These are phyloP conservation scores for Primulina huaijiensis DNA, from an alignment of 257 asterid genomes.

Conservation along the genomic window DNA sequence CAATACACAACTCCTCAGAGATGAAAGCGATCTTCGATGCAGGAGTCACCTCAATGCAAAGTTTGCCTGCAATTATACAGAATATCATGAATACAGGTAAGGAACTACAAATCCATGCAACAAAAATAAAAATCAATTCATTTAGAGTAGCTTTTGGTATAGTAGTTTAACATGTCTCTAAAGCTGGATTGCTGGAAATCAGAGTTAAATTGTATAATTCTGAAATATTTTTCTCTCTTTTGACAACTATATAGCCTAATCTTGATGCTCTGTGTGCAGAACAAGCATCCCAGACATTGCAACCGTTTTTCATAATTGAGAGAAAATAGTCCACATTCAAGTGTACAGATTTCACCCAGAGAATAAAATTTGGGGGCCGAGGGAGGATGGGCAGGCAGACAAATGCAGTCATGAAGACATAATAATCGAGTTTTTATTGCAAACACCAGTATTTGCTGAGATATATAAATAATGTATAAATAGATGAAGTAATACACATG, in stretches of 20 bases:
- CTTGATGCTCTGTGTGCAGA: background rate
- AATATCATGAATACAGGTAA: background rate
- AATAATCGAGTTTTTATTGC: background rate
- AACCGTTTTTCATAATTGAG: background rate
- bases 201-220: background rate
- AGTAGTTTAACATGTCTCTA: constrained; percentile 3
- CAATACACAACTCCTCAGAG: constrained; percentile 96
- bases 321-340: background rate
- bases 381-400: background rate
- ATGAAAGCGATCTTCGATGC: constrained; percentile 79
- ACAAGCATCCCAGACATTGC: background rate
- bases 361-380: background rate
- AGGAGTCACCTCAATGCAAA: constrained; percentile 85
- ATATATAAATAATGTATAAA: background rate
- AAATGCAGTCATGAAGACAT: background rate
- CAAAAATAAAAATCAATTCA: background rate
- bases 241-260: background rate
- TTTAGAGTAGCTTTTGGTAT: background rate
- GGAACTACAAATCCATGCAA: constrained; percentile 7
- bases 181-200: background rate
- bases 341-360: background rate
- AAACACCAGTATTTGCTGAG: background rate
- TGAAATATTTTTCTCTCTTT: background rate
- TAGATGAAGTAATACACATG: background rate
- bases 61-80: constrained; percentile 55